Evolutionary conservation across 108 stramenopile species (phyloP).

Genomic region (Mayamaea pseudoterrestris): DNA sequence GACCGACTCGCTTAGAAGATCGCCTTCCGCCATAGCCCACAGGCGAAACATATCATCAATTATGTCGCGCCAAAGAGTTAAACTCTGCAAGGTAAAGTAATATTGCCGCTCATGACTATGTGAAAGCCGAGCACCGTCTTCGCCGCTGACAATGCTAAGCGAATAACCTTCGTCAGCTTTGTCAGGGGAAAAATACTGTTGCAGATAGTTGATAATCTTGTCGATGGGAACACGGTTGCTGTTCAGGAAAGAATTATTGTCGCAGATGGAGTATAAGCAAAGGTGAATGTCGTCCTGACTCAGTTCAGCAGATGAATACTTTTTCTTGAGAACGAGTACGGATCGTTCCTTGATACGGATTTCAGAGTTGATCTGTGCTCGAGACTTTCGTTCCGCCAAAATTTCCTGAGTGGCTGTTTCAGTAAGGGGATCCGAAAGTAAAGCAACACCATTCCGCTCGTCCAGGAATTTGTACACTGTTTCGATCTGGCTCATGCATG

Average conservation of each 20-base stretch:
- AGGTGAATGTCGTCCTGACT: slow-evolving; percentile 55
- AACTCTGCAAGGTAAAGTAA: slow-evolving; percentile 58
- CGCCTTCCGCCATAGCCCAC: slow-evolving; percentile 72
- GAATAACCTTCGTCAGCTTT: slow-evolving; percentile 36
- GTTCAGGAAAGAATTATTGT: slow-evolving; percentile 81
- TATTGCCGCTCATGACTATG: slow-evolving; percentile 75
- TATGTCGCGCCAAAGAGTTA: slow-evolving; percentile 73
- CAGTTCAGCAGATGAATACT: slow-evolving; percentile 18
- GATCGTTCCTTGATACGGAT: slow-evolving; percentile 58
- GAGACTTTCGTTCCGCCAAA: slow-evolving; percentile 36
- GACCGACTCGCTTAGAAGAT: slow-evolving; percentile 37
- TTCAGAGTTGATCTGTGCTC: slow-evolving; percentile 39
- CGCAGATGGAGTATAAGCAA: slow-evolving; percentile 69
- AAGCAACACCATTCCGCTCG: slow-evolving; percentile 19
- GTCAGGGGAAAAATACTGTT: slow-evolving; percentile 35
- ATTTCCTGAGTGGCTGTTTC: slow-evolving; percentile 65
- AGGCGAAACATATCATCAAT: slow-evolving; percentile 78
- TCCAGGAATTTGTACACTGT: slow-evolving; percentile 41
- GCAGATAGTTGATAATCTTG: slow-evolving; percentile 48
- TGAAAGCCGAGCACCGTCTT: slow-evolving; percentile 59
- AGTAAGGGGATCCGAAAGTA: slow-evolving; percentile 28
- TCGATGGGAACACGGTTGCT: slow-evolving; percentile 77
- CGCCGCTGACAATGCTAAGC: slow-evolving; percentile 49
- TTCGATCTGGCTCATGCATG: slow-evolving; percentile 22
- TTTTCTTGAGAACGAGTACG: slow-evolving; percentile 29